Evolutionary conservation across 2,329 filamentous ascomycete genomes (phyloP).

Genomic region (Colletotrichum echinochloae): DNA sequence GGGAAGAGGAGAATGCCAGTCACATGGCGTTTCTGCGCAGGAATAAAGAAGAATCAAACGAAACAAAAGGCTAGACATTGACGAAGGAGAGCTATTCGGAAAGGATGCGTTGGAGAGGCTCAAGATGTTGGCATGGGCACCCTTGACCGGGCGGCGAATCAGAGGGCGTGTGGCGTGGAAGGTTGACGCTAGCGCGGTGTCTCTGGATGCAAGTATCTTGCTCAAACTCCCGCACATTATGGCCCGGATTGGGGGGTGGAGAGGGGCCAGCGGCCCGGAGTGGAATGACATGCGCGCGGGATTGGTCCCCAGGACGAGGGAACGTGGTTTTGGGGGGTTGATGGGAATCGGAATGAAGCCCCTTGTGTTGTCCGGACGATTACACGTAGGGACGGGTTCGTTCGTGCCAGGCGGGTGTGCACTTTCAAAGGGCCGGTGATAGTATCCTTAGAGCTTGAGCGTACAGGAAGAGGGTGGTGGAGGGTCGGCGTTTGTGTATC

Average conservation of each 20-base stretch:
- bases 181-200: conserved; percentile 35
- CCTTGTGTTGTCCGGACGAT: conserved; percentile 8
- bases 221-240: conserved; percentile 41
- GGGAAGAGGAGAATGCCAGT: background rate
- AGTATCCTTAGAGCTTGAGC: background rate
- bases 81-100: background rate
- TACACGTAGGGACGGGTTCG: no score
- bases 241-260: conserved; percentile 5
- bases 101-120: conserved; percentile 27
- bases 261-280: no score
- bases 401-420: background rate
- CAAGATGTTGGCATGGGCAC: conserved; percentile 5
- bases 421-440: background rate
- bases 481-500: background rate
- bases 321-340: background rate
- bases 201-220: conserved; percentile 41
- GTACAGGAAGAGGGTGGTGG: background rate
- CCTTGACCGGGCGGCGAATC: conserved; percentile 29
- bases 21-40: background rate
- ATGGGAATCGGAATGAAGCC: conserved; percentile 17
- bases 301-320: background rate
- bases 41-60: background rate
- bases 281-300: background rate
- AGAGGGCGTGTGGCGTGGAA: conserved; percentile 26
- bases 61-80: conserved; percentile 7